A percentile compares a stretch with the other conserved stretches of the same genome.
phyloP scores from a whole-genome alignment of 179 eudicot species.

The Actinidia arguta region DNA sequence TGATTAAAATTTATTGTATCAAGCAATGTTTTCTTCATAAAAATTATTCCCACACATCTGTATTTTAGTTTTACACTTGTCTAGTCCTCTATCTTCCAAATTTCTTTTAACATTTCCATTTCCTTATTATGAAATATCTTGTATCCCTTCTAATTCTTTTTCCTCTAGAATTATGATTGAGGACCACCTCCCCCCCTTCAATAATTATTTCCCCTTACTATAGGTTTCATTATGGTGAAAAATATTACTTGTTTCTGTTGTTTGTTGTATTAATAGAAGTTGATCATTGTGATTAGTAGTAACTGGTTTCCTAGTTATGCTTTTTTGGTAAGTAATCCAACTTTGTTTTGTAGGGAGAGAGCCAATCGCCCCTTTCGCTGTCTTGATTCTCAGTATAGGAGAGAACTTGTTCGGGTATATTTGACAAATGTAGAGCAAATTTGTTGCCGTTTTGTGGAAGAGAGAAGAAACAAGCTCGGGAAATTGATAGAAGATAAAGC shows the following conservation, averaged over 20 bases:
- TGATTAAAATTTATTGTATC: too few relatives aligned
- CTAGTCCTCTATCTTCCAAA: background rate
- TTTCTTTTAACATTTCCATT: background rate
- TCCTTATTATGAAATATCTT: background rate
- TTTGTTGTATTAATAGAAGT: background rate
- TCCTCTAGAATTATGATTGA: constrained; percentile 8
- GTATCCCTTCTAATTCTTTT: background rate
- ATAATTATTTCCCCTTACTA: background rate
- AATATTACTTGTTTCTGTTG: background rate
- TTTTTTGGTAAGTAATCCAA: too few relatives aligned
- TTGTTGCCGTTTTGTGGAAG: constrained; percentile 88
- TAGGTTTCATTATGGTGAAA: background rate
- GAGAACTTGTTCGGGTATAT: constrained; percentile 93
- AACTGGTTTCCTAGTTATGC: constrained; percentile 4
- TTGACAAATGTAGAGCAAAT: constrained; percentile 89
- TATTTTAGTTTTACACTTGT: background rate
- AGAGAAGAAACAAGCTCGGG: constrained; percentile 74
- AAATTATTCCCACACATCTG: background rate
- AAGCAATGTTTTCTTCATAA: too few relatives aligned
- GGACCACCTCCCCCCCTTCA: background rate
- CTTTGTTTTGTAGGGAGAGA: constrained; percentile 79
- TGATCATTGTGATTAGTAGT: background rate
- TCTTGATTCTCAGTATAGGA: constrained; percentile 85
- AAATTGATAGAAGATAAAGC: constrained; percentile 85
- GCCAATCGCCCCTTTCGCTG: constrained; percentile 91